Evolutionary conservation across 192 early-diverging fungal species (phyloP).

Genomic region (Obelidium mucronatum): DNA sequence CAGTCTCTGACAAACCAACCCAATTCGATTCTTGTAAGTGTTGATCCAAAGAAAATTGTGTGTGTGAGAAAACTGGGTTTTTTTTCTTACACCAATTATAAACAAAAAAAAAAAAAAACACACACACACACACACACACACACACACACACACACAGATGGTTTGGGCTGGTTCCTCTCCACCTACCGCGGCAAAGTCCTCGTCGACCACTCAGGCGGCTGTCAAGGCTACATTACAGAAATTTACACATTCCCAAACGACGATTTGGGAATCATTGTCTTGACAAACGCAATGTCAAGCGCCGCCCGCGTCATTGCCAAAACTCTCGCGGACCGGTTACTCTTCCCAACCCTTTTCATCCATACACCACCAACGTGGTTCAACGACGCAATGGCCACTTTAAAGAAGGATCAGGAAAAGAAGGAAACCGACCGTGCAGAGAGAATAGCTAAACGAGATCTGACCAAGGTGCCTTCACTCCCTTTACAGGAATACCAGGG

Average conservation of each 20-base stretch:
- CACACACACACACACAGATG: background rate
- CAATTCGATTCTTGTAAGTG: background rate
- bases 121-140: background rate
- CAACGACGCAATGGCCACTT: background rate
- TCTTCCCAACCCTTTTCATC: background rate
- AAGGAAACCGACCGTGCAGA: background rate
- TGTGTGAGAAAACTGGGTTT: no score
- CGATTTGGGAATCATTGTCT: conserved; percentile 5
- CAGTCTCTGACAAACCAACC: background rate
- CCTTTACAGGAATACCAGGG: background rate
- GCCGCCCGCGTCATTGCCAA: no score
- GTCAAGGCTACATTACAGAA: background rate
- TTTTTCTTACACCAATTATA: no score
- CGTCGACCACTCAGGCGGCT: background rate
- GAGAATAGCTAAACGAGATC: background rate
- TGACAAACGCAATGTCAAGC: background rate
- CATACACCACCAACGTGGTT: background rate
- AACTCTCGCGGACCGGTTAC: background rate
- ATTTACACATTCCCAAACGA: conserved; percentile 2
- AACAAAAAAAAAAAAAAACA: no score
- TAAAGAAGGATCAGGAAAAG: background rate
- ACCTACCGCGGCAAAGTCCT: background rate
- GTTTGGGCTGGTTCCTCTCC: background rate
- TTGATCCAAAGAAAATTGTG: background rate
- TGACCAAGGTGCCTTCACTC: background rate